A percentile compares a stretch with the other conserved stretches of the same genome.
These are phyloP conservation scores for Globisporangium heterothallicum DNA, from an alignment of 352 stramenopile species.

Conservation along the genomic window DNA sequence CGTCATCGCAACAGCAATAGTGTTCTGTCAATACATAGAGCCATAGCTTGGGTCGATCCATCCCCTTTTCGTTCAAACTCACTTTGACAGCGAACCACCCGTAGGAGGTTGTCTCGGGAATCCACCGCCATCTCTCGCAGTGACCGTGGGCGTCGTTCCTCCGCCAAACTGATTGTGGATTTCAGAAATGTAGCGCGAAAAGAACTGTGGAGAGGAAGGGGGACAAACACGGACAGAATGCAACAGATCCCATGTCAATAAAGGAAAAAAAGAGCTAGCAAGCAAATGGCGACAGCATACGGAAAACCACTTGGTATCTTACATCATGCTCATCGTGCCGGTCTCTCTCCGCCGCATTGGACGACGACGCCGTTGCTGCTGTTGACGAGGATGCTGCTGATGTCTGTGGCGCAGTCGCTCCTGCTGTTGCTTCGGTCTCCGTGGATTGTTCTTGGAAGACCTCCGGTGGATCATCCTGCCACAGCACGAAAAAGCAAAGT, in stretches of 20 bases:
- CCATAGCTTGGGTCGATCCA: no score
- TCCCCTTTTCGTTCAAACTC: no score
- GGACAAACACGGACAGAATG: neutral
- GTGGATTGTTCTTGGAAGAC: constrained; percentile 26
- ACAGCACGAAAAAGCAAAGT: neutral
- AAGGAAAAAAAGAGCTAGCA: neutral
- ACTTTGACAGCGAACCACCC: neutral
- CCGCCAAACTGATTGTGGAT: constrained; percentile 31
- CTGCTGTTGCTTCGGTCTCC: neutral
- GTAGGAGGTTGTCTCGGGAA: neutral
- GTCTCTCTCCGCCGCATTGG: constrained; percentile 16
- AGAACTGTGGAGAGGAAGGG: constrained; percentile 6
- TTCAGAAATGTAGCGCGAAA: constrained; percentile 18
- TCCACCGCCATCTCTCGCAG: constrained; percentile 3
- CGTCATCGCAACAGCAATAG: no score
- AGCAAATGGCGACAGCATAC: neutral
- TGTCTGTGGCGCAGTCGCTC: neutral
- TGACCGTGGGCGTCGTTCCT: constrained; percentile 14
- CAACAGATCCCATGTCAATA: neutral
- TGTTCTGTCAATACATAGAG: no score
- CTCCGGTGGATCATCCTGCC: constrained; percentile 62
- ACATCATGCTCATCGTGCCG: constrained; percentile 12
- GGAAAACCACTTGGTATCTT: neutral
- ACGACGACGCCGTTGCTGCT: constrained; percentile 3
- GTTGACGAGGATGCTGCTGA: neutral